Evolutionary conservation across 2,329 filamentous ascomycete species (phyloP).

Genomic region (Beauveria scarabaeidicola): DNA sequence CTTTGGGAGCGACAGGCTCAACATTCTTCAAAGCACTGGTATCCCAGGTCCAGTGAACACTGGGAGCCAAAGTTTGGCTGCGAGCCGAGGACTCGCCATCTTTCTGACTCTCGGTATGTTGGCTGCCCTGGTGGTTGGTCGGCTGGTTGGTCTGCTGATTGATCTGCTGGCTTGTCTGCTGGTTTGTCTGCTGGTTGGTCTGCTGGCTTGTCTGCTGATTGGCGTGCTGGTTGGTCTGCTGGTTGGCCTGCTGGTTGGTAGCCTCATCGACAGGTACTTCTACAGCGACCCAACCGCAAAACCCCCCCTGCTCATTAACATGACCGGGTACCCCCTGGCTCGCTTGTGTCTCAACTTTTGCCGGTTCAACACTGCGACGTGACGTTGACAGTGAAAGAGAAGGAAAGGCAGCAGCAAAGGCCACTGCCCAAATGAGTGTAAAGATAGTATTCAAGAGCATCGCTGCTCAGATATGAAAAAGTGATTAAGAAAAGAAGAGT

Average conservation of each 20-base stretch:
- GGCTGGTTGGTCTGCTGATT: background rate
- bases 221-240: background rate
- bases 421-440: conserved; percentile 3
- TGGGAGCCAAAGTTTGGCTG: conserved; percentile 3
- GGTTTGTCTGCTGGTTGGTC: no score
- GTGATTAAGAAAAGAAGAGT: no score
- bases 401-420: background rate
- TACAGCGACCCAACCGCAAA: background rate
- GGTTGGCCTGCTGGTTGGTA: background rate
- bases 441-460: conserved; percentile 7
- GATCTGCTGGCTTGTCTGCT: background rate
- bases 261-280: background rate
- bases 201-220: no score
- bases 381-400: background rate
- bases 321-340: background rate
- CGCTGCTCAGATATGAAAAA: background rate
- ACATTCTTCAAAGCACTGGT: conserved; percentile 17
- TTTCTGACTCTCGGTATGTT: background rate
- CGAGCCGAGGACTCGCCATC: background rate
- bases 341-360: background rate
- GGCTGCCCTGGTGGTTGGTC: no score
- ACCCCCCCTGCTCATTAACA: background rate
- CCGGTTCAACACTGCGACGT: background rate
- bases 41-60: conserved; percentile 20
- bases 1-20: conserved; percentile 16